Percentiles rank a stretch among this genome's conserved stretches.
Conservation (phyloP, 176 grass and related monocot species). For the Musa itinerans region DNA sequence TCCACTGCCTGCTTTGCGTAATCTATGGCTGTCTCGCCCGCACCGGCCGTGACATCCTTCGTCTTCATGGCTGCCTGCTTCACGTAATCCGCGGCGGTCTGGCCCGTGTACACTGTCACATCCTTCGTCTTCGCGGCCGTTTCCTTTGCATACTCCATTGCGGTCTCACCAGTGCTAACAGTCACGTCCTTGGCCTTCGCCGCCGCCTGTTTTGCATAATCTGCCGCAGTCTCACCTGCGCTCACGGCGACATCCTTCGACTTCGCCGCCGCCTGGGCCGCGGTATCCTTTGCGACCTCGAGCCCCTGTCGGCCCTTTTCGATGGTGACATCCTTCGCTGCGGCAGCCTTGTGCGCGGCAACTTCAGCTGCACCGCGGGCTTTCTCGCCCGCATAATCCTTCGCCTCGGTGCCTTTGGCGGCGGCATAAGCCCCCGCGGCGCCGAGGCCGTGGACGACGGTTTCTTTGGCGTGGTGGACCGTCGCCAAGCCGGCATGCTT, state of each 20-base stretch:
- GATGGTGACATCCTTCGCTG: neutral
- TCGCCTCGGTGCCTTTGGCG: slow-evolving; percentile 27
- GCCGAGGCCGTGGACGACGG: slow-evolving; percentile 17
- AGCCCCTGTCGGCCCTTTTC: slow-evolving; percentile 5
- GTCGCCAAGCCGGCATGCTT: slow-evolving; percentile 18
- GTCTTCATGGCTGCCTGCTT: slow-evolving; percentile 20
- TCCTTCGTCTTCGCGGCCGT: slow-evolving; percentile 44
- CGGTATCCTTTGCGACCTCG: neutral
- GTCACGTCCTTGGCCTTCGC: slow-evolving; percentile 42
- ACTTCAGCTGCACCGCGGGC: neutral
- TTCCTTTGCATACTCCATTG: slow-evolving; percentile 31
- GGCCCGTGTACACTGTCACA: slow-evolving; percentile 1
- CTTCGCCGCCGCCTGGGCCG: neutral
- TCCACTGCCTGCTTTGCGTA: slow-evolving; percentile 45
- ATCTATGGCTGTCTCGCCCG: slow-evolving; percentile 27
- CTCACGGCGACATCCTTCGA: slow-evolving; percentile 10
- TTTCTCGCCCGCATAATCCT: neutral
- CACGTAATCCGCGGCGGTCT: slow-evolving; percentile 2
- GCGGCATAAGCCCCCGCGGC: slow-evolving; percentile 22
- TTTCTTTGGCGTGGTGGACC: slow-evolving; percentile 10
- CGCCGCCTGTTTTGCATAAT: slow-evolving; percentile 52
- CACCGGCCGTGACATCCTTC: slow-evolving; percentile 22
- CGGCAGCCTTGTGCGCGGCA: neutral
- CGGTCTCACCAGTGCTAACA: slow-evolving; percentile 24
- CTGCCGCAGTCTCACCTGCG: slow-evolving; percentile 18